A percentile compares a stretch with the other conserved stretches of the same genome.
Conservation (phyloP, 2,329 filamentous ascomycete species). For the Curvularia sp. region DNA sequence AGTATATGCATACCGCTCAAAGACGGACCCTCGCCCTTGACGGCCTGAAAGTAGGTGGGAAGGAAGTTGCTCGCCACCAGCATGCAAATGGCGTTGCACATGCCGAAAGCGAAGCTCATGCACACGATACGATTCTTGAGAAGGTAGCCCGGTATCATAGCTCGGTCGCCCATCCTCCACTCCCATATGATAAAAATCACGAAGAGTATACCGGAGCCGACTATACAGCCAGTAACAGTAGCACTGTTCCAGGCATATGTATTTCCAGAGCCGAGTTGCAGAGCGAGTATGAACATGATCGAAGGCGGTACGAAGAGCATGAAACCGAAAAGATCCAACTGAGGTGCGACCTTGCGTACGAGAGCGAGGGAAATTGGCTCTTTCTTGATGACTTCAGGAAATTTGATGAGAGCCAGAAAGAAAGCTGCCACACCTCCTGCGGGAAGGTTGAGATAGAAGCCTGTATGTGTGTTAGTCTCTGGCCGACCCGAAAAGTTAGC, state of each 20-base stretch:
- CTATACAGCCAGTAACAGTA: slow-evolving; percentile 46
- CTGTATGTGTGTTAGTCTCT: slow-evolving; percentile 8
- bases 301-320: slow-evolving; percentile 44
- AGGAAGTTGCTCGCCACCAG: slow-evolving; percentile 30
- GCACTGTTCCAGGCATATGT: slow-evolving; percentile 46
- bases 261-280: slow-evolving; percentile 49
- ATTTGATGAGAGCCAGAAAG: slow-evolving; percentile 42
- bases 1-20: slow-evolving; percentile 52
- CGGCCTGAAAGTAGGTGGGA: slow-evolving; percentile 53
- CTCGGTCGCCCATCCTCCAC: slow-evolving; percentile 42
- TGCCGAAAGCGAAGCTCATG: slow-evolving; percentile 26
- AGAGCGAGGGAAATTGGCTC: slow-evolving; percentile 22
- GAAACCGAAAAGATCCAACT: slow-evolving; percentile 51
- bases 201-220: slow-evolving; percentile 39
- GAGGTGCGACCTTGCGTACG: slow-evolving; percentile 34
- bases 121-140: slow-evolving; percentile 44
- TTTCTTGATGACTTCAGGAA: slow-evolving; percentile 28
- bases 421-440: slow-evolving; percentile 45
- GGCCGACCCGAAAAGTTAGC: neutral
- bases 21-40: slow-evolving; percentile 45
- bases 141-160: slow-evolving; percentile 50
- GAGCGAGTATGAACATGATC: slow-evolving; percentile 48
- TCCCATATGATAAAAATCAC: slow-evolving; percentile 49
- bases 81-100: slow-evolving; percentile 19
- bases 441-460: slow-evolving; percentile 54